Evolutionary conservation across 257 asterid species (phyloP).

Genomic region (Rauvolfia tetraphylla): DNA sequence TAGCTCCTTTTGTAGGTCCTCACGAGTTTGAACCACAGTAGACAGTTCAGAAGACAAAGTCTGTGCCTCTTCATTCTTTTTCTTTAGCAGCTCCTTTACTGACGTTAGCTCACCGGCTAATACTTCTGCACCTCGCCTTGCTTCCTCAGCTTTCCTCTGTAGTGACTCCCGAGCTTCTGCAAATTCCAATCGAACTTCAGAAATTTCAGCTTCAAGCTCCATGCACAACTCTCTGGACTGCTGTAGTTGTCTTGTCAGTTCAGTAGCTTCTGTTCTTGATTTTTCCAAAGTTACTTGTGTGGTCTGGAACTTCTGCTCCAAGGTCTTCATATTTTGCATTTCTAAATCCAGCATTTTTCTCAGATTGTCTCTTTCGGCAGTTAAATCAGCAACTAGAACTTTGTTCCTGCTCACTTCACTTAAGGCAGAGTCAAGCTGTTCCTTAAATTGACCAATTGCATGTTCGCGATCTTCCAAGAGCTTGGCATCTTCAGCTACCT

Average conservation of each 20-base stretch:
- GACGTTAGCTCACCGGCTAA: conserved; percentile 46
- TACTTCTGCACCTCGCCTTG: conserved; percentile 28
- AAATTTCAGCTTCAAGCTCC: conserved; percentile 50
- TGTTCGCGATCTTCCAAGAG: conserved; percentile 47
- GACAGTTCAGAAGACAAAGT: conserved; percentile 41
- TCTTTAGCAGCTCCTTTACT: conserved; percentile 37
- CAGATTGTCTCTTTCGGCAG: conserved; percentile 46
- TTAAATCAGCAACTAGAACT: conserved; percentile 38
- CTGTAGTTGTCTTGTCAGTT: conserved; percentile 45
- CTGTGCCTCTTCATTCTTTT: conserved; percentile 47
- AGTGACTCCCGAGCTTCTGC: conserved; percentile 45
- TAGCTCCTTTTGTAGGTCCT: conserved; percentile 53
- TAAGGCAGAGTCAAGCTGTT: conserved; percentile 40
- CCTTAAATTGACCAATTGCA: conserved; percentile 43
- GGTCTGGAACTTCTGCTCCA: conserved; percentile 44
- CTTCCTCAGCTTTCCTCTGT: conserved; percentile 41
- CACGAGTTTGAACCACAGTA: conserved; percentile 33
- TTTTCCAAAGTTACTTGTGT: conserved; percentile 39
- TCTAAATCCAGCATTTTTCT: conserved; percentile 41
- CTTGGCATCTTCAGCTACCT: conserved; percentile 51
- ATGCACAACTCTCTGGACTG: conserved; percentile 46
- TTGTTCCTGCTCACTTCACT: conserved; percentile 37
- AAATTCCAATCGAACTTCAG: conserved; percentile 40
- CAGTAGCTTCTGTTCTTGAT: conserved; percentile 51
- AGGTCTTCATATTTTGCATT: conserved; percentile 32